Base-by-base conservation (phyloP, 192 early-diverging fungal species). In the Lunasporangiospora selenospora region DNA sequence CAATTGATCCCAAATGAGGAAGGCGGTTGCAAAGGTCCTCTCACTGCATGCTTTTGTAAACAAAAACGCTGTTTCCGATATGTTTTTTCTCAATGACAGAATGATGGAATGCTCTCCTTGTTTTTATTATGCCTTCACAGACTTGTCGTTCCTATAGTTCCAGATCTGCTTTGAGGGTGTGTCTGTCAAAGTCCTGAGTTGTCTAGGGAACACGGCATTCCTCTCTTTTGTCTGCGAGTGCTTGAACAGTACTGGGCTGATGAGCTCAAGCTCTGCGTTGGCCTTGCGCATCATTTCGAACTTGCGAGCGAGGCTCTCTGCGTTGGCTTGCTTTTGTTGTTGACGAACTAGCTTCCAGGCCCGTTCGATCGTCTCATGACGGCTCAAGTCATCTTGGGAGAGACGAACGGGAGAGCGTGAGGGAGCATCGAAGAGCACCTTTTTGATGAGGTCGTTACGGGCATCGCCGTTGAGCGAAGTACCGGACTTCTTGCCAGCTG, bases 171-270 rank as follows among this genome's bases (percentile, higher is more conserved):
- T 79, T 15, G 88, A 75, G 11, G 90, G 89, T 6, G 90, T 92
- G 58, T 90, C 90, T 3, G 89, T 90, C 27, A 89, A 83, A 50
- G 88, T 88, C 41, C 86, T 88, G 80, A 90, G 83, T 69, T 89
- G 84, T 11, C 85, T 80, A 15, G 89, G 90, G 67, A 90, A 92
- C 9, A 83, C 82, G 13, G 76, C 62, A 31, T 84, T 84, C 29
- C 81, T 47, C 21, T 69, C 65, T 52, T 87, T 85, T 38, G 75
- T 82, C 51, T 84, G 83, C 26, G 90, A 86, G 29, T 63, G 83
- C 57, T 86, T 80, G 81, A 85, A 92, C 46, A 92, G 78, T 19
- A 75, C 54, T 15, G 80, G 62, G 50, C 79, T 82, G 26, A 81
- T 80, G 50, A 80, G 77, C 62, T 87, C 87, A 43, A 92, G 63